phyloP scores from a whole-genome alignment of 2,329 filamentous ascomycete species.

The Penicillium sp. region DNA sequence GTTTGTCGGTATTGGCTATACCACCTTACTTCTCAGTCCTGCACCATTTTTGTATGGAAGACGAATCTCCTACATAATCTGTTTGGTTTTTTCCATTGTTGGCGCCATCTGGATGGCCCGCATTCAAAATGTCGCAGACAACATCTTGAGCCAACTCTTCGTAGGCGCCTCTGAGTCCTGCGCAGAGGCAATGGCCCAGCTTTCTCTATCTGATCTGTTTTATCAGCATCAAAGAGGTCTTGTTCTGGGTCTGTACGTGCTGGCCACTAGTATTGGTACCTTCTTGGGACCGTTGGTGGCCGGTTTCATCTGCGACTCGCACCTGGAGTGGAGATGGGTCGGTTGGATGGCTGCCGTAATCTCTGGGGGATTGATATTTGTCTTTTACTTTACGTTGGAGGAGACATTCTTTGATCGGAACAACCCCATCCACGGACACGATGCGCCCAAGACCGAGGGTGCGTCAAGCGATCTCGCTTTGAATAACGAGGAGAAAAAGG shows the following conservation, averaged over 20 bases:
- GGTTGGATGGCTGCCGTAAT: conserved; percentile 54
- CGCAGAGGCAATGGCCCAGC: conserved; percentile 57
- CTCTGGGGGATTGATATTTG: conserved; percentile 47
- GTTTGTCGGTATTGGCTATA: conserved; percentile 58
- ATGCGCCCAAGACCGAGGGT: conserved; percentile 1
- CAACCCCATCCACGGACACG: conserved; percentile 9
- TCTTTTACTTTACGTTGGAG: conserved; percentile 55
- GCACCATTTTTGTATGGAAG: conserved; percentile 57
- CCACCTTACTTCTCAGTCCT: conserved; percentile 54
- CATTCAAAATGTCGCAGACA: conserved; percentile 45
- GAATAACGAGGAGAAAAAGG: conserved; percentile 4
- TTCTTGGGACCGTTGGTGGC: conserved; percentile 56
- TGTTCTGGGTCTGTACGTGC: conserved; percentile 56
- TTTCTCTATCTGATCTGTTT: conserved; percentile 59
- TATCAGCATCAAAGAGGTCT: conserved; percentile 58
- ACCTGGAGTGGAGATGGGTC: conserved; percentile 56
- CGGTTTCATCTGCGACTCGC: conserved; percentile 50
- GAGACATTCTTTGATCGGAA: conserved; percentile 45
- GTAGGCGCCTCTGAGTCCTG: conserved; percentile 58
- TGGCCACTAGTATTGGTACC: conserved; percentile 57
- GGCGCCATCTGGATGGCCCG: conserved; percentile 57
- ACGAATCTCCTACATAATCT: conserved; percentile 55
- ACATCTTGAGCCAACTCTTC: conserved; percentile 58
- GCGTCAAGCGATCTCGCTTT: neutral
- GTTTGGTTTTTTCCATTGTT: conserved; percentile 50